phyloP scores from a whole-genome alignment of 495 filamentous ascomycete species.

The Clohesyomyces aquaticus region DNA sequence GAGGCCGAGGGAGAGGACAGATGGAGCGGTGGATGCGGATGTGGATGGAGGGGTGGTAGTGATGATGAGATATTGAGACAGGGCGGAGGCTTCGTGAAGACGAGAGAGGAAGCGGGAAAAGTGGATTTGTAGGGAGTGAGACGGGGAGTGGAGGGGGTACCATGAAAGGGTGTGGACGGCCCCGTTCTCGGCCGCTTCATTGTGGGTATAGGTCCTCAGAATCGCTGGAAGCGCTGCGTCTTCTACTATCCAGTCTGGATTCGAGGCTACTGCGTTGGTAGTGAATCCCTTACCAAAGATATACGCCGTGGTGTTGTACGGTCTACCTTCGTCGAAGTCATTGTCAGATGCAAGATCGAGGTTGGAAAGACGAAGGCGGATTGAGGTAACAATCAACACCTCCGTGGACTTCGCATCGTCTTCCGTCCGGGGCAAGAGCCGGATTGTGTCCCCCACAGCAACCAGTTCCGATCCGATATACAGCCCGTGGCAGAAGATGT shows the following conservation, averaged over 20 bases:
- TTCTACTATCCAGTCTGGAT: conserved; percentile 30
- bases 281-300: conserved; percentile 59
- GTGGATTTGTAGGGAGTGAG: conserved; percentile 51
- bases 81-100: conserved; percentile 57
- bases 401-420: conserved; percentile 46
- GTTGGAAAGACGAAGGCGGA: conserved; percentile 53
- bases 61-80: no score
- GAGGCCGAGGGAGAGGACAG: conserved; percentile 33
- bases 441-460: conserved; percentile 57
- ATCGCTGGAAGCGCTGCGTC: conserved; percentile 37
- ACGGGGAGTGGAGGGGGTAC: conserved; percentile 53
- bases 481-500: conserved; percentile 57
- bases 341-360: conserved; percentile 50
- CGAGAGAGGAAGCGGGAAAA: conserved; percentile 59
- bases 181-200: conserved; percentile 42
- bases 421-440: conserved; percentile 47
- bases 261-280: conserved; percentile 41
- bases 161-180: no score
- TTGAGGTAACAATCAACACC: conserved; percentile 57
- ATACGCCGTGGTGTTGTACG: conserved; percentile 49
- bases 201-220: conserved; percentile 23
- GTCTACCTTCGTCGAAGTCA: conserved; percentile 52
- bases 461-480: conserved; percentile 62
- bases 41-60: background rate
- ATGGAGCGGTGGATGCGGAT: conserved; percentile 15